Conservation (phyloP, 352 stramenopile genomes). For the Blastocystis sp. region DNA sequence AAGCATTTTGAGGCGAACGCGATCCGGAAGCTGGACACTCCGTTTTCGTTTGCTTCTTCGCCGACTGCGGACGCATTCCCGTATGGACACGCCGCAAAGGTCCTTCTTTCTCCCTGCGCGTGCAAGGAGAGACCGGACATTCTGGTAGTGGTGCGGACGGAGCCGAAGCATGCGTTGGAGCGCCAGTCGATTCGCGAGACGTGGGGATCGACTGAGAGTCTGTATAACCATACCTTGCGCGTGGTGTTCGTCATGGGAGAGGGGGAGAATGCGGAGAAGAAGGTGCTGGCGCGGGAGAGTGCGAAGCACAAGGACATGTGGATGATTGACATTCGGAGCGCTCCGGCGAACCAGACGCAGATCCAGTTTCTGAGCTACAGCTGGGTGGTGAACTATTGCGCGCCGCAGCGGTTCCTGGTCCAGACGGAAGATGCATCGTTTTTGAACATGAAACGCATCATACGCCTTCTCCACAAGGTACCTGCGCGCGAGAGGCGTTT, state of each 20-base stretch:
- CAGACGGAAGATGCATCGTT: neutral
- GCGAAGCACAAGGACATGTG: neutral
- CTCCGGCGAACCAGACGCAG: neutral
- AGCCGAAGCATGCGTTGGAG: neutral
- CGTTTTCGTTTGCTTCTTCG: neutral
- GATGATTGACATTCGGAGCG: neutral
- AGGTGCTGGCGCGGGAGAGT: neutral
- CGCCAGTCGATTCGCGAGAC: slow-evolving; percentile 15
- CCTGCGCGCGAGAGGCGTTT: neutral
- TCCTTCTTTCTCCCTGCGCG: neutral
- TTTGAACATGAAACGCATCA: neutral
- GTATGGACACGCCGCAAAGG: neutral
- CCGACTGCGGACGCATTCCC: neutral
- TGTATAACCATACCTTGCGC: neutral
- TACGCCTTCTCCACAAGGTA: neutral
- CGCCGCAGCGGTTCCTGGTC: neutral
- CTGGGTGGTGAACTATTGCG: neutral
- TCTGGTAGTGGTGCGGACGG: neutral
- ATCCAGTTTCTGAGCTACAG: neutral
- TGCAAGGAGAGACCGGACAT: neutral
- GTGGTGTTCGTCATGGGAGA: slow-evolving; percentile 10
- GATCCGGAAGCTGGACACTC: neutral
- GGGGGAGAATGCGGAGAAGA: neutral
- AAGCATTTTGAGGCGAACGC: too few relatives aligned
- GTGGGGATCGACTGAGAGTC: neutral